phyloP scores from a whole-genome alignment of 805 yeast genomes.

The Yamadazyma scolyti region DNA sequence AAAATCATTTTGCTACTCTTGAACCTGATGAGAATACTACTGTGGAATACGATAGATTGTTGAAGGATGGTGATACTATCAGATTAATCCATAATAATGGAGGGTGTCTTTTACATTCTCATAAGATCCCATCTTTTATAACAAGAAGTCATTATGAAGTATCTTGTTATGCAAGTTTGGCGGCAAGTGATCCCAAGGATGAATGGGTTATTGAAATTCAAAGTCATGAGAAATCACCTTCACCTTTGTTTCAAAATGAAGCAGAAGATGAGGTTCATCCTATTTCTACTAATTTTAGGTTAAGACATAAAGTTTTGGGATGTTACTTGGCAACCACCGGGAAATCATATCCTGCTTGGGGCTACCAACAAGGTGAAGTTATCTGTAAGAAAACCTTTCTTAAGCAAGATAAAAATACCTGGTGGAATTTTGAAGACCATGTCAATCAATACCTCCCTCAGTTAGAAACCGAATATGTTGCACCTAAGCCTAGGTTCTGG shows the following conservation, averaged over 20 bases:
- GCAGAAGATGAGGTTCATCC: slow-evolving; percentile 58
- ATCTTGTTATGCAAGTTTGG: slow-evolving; percentile 75
- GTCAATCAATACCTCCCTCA: slow-evolving; percentile 43
- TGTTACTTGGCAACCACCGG: slow-evolving; percentile 81
- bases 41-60: slow-evolving; percentile 21
- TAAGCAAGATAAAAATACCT: slow-evolving; percentile 56
- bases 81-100: slow-evolving; percentile 71
- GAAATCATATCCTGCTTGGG: slow-evolving; percentile 71
- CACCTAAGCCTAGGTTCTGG: slow-evolving; percentile 51
- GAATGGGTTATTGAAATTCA: slow-evolving; percentile 89
- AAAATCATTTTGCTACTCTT: slow-evolving; percentile 27
- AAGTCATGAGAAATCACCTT: slow-evolving; percentile 47
- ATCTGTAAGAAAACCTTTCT: slow-evolving; percentile 57
- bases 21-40: slow-evolving; percentile 18
- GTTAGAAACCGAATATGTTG: slow-evolving; percentile 28
- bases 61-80: slow-evolving; percentile 62
- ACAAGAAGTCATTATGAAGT: slow-evolving; percentile 71
- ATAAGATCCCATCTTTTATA: slow-evolving; percentile 72
- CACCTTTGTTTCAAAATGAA: slow-evolving; percentile 44
- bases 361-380: slow-evolving; percentile 79
- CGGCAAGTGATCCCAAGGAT: slow-evolving; percentile 75
- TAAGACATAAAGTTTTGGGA: slow-evolving; percentile 58
- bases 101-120: slow-evolving; percentile 79
- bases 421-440: slow-evolving; percentile 83
- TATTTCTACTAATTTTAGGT: slow-evolving; percentile 69